Evolutionary conservation across 805 yeast species (phyloP).

Genomic region (Ogataea wickerhamii): DNA sequence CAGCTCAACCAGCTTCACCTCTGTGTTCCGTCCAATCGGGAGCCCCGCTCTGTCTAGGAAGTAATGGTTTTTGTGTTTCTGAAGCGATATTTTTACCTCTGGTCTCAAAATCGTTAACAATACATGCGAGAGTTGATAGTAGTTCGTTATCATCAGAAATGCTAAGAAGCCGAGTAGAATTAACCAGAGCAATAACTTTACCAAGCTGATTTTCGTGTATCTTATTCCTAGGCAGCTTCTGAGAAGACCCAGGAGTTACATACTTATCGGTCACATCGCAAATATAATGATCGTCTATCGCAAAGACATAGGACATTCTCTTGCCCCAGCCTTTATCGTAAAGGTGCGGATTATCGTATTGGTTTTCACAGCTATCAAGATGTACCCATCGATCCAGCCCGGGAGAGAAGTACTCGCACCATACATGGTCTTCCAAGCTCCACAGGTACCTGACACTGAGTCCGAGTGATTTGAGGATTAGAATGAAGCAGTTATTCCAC

Average conservation of each 20-base stretch:
- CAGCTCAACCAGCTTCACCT: conserved; percentile 64
- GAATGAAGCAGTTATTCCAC: conserved; percentile 83
- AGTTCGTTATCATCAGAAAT: conserved; percentile 34
- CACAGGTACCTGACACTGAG: conserved; percentile 68
- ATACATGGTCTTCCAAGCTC: conserved; percentile 93
- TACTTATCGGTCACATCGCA: conserved; percentile 71
- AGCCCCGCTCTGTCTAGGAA: conserved; percentile 73
- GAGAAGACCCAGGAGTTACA: conserved; percentile 37
- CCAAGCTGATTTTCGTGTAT: conserved; percentile 39
- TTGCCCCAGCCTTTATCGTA: conserved; percentile 90
- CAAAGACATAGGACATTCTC: conserved; percentile 84
- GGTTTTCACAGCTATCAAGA: conserved; percentile 82
- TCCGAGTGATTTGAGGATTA: conserved; percentile 65
- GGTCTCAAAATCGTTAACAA: conserved; percentile 29
- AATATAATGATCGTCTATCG: conserved; percentile 57
- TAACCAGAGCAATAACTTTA: conserved; percentile 35
- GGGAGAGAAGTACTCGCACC: conserved; percentile 85
- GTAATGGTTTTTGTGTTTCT: conserved; percentile 13
- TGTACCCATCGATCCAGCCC: conserved; percentile 74
- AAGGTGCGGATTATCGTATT: conserved; percentile 75
- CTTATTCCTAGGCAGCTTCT: conserved; percentile 45
- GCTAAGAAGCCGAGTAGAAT: conserved; percentile 31
- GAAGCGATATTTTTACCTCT: not conserved
- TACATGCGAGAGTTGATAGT: conserved; percentile 36
- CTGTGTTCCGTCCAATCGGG: conserved; percentile 71